Conservation (phyloP, 2,329 filamentous ascomycete species). For the Aspergillus cejpii region DNA sequence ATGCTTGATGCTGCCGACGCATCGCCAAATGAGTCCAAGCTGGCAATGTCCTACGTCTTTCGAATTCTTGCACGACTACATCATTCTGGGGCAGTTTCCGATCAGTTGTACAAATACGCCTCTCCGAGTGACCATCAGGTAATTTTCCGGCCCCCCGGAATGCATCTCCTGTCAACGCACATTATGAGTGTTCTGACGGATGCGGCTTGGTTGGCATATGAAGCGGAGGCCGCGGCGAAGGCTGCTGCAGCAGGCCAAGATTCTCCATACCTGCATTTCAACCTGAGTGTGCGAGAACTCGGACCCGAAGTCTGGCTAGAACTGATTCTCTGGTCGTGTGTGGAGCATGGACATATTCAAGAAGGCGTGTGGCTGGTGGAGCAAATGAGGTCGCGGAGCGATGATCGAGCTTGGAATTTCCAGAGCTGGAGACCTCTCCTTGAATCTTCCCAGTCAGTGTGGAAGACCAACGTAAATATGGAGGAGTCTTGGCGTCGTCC, state of each 20-base stretch:
- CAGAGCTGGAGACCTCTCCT: conserved; percentile 37
- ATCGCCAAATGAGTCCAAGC: conserved; percentile 27
- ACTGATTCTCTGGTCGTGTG: conserved; percentile 46
- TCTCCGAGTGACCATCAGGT: conserved; percentile 23
- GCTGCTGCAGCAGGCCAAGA: conserved; percentile 34
- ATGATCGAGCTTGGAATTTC: conserved; percentile 34
- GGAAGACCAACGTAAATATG: conserved; percentile 31
- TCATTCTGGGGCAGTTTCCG: conserved; percentile 39
- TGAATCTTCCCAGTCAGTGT: conserved; percentile 21
- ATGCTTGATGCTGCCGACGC: conserved; percentile 39
- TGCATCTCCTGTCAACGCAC: conserved; percentile 40
- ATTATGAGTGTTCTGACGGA: conserved; percentile 46
- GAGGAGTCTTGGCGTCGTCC: conserved; percentile 35
- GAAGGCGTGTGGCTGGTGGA: conserved; percentile 39
- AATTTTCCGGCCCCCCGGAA: conserved; percentile 38
- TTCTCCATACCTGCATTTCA: conserved; percentile 36
- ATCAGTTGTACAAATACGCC: conserved; percentile 39
- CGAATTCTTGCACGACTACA: conserved; percentile 43
- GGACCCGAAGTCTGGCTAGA: conserved; percentile 47
- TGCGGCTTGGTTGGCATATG: conserved; percentile 40
- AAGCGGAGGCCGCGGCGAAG: conserved; percentile 34
- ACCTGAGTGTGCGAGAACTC: conserved; percentile 39
- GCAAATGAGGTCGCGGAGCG: conserved; percentile 25
- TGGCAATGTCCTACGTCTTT: conserved; percentile 42
- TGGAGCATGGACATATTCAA: conserved; percentile 41